Base-by-base conservation (phyloP, 768 basidiomycete species). In the Rhizopogon rudus region DNA sequence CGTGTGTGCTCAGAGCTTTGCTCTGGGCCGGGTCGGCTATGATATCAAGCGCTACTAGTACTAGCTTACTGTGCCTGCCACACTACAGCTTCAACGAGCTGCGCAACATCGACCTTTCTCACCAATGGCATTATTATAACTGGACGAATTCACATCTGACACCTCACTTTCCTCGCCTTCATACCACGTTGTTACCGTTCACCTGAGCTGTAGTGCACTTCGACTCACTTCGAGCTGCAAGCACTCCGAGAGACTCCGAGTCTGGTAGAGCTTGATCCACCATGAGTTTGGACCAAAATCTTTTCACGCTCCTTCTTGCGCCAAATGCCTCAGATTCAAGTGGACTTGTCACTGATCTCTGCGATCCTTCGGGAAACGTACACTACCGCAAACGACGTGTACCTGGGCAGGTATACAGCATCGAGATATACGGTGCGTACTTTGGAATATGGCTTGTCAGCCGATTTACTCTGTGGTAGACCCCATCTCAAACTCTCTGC, bases 281-380 rank as follows among this genome's bases (percentile, higher is more conserved):
- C 62, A 92, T 92, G 91, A 89, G 88, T 65, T 74, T 93, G 53
- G 91, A 93, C 68, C 81, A 90, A 68, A 93, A 92, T 67, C 74
- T 93, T 10, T 93, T 93, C 73, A 93, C 91, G 3, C 82, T 93
- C 53, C 70, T 79, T 59, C 71, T 91, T 54, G 78, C 79, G 0
- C 81, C 81, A 5, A 81, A 80, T 65, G 70, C 81, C 55, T 78
- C 83, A 40, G 77, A 84, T 58, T 78, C 81, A 10, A 74, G 75
- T 60, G 63, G 60, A 1, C 55, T 61, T 8, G 80, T 86, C 16
- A 69, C 87, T 22, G 91, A 93, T 68, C 81, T 93, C 51, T 73
- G 82, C 22, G 89, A 92, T 63, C 75, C 81, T 2, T 67, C 76
- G 2, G 88, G 85, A 6, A 78, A 67, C 3, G 66, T 81, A 1